These are phyloP conservation scores for Iris macrosiphon DNA, from an alignment of 106 monocot species.

Conservation along the genomic window DNA sequence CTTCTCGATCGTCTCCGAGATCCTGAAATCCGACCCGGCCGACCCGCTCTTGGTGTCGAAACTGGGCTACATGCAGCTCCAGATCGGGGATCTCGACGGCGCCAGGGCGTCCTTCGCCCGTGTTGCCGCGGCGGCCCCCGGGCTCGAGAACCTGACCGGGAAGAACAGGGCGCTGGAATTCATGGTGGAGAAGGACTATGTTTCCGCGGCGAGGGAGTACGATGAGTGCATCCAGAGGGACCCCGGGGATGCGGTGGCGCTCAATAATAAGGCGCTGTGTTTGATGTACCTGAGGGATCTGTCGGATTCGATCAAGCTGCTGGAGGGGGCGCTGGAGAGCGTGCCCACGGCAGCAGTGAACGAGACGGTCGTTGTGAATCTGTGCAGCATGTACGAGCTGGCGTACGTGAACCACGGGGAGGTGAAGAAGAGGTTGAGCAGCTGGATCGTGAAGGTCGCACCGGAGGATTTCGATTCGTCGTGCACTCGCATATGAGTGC, in stretches of 20 bases:
- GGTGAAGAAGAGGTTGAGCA: conserved; percentile 74
- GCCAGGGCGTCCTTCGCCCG: conserved; percentile 38
- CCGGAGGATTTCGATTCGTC: conserved; percentile 92
- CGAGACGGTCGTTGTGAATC: conserved; percentile 77
- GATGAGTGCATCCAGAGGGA: conserved; percentile 86
- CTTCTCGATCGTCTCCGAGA: conserved; percentile 42
- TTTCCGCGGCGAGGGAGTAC: conserved; percentile 86
- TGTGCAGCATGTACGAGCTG: conserved; percentile 97
- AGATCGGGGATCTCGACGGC: conserved; percentile 87
- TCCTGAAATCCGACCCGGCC: conserved; percentile 32
- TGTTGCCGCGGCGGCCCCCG: conserved; percentile 12
- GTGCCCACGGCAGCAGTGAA: conserved; percentile 75
- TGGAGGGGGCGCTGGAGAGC: conserved; percentile 90
- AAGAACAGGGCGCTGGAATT: conserved; percentile 64
- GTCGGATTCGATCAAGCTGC: conserved; percentile 79
- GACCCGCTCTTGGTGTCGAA: conserved; percentile 68
- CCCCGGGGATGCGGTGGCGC: conserved; percentile 60
- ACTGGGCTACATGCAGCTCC: conserved; percentile 73
- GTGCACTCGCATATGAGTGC: conserved; percentile 76
- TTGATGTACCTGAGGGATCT: conserved; percentile 90
- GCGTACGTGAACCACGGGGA: conserved; percentile 85
- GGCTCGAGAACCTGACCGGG: conserved; percentile 45
- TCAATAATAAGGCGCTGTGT: conserved; percentile 92
- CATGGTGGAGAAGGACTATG: conserved; percentile 63
- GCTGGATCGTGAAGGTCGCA: conserved; percentile 79